Conservation (phyloP, 192 early-diverging fungal genomes). For the Linnemannia exigua region DNA sequence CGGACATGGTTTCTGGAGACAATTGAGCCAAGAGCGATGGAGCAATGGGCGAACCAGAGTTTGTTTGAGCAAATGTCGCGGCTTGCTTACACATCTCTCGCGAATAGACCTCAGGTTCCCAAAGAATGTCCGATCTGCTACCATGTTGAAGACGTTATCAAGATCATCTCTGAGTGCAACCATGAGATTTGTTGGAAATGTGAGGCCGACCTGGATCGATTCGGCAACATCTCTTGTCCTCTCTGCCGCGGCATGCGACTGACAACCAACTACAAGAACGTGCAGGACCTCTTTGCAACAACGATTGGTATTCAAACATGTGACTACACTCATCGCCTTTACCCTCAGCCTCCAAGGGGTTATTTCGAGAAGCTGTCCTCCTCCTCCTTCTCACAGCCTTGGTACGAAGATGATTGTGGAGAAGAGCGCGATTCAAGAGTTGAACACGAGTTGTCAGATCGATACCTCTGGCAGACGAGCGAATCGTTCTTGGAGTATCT, state of each 20-base stretch:
- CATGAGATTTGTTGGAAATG: slow-evolving; percentile 49
- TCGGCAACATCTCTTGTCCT: slow-evolving; percentile 42
- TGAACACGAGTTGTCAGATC: slow-evolving; percentile 35
- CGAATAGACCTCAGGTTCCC: background rate
- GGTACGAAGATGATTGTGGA: background rate
- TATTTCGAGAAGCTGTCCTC: background rate
- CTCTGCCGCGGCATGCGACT: slow-evolving; percentile 41
- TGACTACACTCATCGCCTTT: slow-evolving; percentile 28
- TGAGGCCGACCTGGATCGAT: slow-evolving; percentile 24
- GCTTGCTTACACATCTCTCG: background rate
- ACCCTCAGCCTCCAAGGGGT: background rate
- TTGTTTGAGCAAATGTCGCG: slow-evolving; percentile 16
- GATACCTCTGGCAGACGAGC: slow-evolving; percentile 44
- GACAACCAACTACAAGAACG: slow-evolving; percentile 1
- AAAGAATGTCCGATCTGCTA: slow-evolving; percentile 40
- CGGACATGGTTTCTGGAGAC: slow-evolving; percentile 31
- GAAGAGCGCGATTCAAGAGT: background rate
- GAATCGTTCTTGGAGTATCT: slow-evolving; percentile 30
- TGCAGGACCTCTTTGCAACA: slow-evolving; percentile 18
- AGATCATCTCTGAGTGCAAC: slow-evolving; percentile 12
- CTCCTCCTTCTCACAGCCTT: background rate
- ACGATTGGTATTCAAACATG: slow-evolving; percentile 36
- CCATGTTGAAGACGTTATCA: slow-evolving; percentile 16
- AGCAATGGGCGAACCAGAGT: slow-evolving; percentile 29
- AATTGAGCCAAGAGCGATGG: slow-evolving; percentile 31